Evolutionary conservation across 75 land plant species (phyloP).

Genomic region (Pseudotsuga menziesii): DNA sequence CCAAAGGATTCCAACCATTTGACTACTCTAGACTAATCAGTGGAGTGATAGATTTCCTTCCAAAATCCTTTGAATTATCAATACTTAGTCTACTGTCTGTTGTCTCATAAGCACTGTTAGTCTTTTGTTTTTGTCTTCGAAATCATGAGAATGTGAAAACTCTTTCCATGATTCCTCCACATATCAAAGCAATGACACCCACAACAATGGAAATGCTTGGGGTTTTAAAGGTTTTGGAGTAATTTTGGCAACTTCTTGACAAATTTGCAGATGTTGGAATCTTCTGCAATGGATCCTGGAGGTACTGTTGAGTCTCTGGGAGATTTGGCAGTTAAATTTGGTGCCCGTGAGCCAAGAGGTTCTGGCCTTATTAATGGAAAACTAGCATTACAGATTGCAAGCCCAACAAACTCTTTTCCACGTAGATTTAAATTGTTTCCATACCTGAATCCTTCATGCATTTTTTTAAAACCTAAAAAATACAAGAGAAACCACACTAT

Average conservation of each 20-base stretch:
- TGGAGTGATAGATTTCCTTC: constrained; percentile 40
- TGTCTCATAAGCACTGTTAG: constrained; percentile 36
- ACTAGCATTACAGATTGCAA: constrained; percentile 30
- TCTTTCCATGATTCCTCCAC: constrained; percentile 22
- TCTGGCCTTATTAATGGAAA: constrained; percentile 21
- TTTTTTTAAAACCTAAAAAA: constrained; percentile 52
- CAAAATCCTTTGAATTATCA: constrained; percentile 31
- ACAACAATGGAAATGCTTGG: constrained; percentile 20
- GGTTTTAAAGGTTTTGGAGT: constrained; percentile 20
- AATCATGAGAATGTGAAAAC: constrained; percentile 45
- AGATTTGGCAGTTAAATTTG: not conserved
- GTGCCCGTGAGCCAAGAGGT: constrained; percentile 24
- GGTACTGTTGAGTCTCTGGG: not conserved
- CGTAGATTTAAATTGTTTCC: constrained; percentile 70
- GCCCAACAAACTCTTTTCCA: constrained; percentile 46
- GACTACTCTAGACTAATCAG: constrained; percentile 56
- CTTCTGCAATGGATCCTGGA: constrained; percentile 12
- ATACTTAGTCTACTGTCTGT: constrained; percentile 37
- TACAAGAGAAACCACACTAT: not conserved
- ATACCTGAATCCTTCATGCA: constrained; percentile 55
- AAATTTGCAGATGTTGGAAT: constrained; percentile 50
- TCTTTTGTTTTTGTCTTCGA: constrained; percentile 66
- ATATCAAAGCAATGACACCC: constrained; percentile 25
- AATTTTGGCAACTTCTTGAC: constrained; percentile 9
- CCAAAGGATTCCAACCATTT: constrained; percentile 52